These are phyloP conservation scores for Fraxinus xanthoxyloides DNA, from an alignment of 305 asterid species.

Conservation along the genomic window DNA sequence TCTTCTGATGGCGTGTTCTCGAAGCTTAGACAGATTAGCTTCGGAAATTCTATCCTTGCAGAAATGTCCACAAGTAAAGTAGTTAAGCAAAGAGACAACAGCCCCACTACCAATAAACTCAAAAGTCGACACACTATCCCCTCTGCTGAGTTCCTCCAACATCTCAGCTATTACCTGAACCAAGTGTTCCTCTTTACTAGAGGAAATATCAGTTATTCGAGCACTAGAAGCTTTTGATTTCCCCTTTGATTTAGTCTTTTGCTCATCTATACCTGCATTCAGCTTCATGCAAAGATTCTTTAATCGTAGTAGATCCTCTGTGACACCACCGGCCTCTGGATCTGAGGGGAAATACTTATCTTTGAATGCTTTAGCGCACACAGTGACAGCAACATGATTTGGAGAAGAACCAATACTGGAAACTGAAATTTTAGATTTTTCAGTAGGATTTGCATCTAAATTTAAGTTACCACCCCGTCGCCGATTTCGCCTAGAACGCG, in stretches of 20 bases:
- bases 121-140: conserved; percentile 93
- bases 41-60: conserved; percentile 76
- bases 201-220: conserved; percentile 49
- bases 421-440: conserved; percentile 50
- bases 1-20: conserved; percentile 82
- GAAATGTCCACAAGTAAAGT: conserved; percentile 85
- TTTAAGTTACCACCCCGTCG: conserved; percentile 61
- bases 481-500: conserved; percentile 82
- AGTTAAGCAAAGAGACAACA: conserved; percentile 77
- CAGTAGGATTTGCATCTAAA: conserved; percentile 56
- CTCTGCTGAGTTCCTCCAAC: conserved; percentile 83
- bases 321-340: conserved; percentile 57
- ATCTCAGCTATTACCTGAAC: conserved; percentile 71
- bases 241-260: conserved; percentile 69
- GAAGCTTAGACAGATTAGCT: conserved; percentile 65
- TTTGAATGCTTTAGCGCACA: conserved; percentile 81
- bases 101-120: conserved; percentile 98
- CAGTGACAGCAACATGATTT: conserved; percentile 64
- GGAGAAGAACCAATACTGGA: conserved; percentile 52
- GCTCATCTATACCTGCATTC: conserved; percentile 59
- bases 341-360: conserved; percentile 84
- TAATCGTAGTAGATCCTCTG: conserved; percentile 82
- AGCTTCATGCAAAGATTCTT: conserved; percentile 84
- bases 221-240: conserved; percentile 68
- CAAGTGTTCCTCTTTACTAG: conserved; percentile 65